Evolutionary conservation across 352 stramenopile species (phyloP), one percentile per base, ranked within the genome.

Genomic region (Globisporangium heterothallicum): DNA sequence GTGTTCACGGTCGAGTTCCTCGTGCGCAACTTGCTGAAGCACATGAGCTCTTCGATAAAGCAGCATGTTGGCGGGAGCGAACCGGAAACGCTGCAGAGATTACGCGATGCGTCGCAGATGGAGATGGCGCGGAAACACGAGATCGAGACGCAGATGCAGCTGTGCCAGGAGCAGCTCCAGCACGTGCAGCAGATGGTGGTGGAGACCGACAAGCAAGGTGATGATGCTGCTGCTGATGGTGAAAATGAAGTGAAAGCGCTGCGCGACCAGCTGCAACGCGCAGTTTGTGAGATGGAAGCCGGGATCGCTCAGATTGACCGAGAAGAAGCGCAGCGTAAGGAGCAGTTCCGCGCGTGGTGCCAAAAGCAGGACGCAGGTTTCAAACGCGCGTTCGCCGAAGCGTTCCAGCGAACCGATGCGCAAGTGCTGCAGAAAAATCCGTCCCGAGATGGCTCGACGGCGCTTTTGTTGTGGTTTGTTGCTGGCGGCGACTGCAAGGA

Each of bases 401-500:
- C 58, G 2, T 88, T 86, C 22, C 41, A 71, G 49, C 53, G 40
- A 26, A 62, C 70, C 1, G 78, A 88, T 51, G 43, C 49, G 12
- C 64, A 68, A 38, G 51, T 86, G 36, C 42, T 84, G 30, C 48
- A 68, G 22, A 80, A 78, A 35, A 82, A 77, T 26, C 35, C 54
- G 12, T 64, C 58, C 6, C 63, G 53, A 18, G 75, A 86, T 48
- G 73, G 71, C 12, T 84, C 73, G 1, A 85, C 75, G 0, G 71
- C 73, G 35, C 46, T 84, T 0, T 8, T 86, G 26, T 46, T 83
- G 24, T 89, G 70, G 60, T 77, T 88, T 50, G 45, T 78, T 27
- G 53, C 54, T 0, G 60, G 68, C 52, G 51, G 2, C 7, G 30
- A 18, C 43, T 4, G 6, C n/a, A 45, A 21, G 18, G 22, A 13